Percentiles rank a stretch among this genome's conserved stretches.
Evolutionary conservation across 495 filamentous ascomycete genomes (phyloP).

Genomic region (Neurospora sublineolata): DNA sequence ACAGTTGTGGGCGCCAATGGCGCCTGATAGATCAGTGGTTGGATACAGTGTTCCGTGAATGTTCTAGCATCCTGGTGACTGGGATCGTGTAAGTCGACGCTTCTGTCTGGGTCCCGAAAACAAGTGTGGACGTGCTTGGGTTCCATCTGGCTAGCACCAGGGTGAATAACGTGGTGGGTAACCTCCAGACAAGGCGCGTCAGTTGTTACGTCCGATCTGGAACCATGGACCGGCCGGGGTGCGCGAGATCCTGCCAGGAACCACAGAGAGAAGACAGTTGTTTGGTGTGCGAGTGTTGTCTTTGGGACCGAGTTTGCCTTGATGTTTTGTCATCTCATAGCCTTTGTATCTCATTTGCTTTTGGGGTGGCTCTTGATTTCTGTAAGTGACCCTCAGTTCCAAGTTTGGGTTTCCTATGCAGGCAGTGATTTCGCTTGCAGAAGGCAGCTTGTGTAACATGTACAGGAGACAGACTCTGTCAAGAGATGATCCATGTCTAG

Average conservation of each 20-base stretch:
- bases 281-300: background rate
- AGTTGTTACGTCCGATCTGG: background rate
- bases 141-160: background rate
- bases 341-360: background rate
- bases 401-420: background rate
- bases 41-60: background rate
- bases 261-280: background rate
- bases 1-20: background rate
- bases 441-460: background rate
- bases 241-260: background rate
- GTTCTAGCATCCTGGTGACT: background rate
- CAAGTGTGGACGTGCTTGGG: background rate
- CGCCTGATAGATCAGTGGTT: background rate
- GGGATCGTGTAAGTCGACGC: background rate
- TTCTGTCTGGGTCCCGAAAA: background rate
- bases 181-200: background rate
- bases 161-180: background rate
- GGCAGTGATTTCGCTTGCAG: background rate
- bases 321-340: background rate
- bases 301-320: background rate
- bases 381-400: background rate
- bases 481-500: background rate
- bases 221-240: background rate
- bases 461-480: background rate
- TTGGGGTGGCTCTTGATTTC: background rate